Conservation (phyloP, 306 rosid genomes). For the Acacia confusa region DNA sequence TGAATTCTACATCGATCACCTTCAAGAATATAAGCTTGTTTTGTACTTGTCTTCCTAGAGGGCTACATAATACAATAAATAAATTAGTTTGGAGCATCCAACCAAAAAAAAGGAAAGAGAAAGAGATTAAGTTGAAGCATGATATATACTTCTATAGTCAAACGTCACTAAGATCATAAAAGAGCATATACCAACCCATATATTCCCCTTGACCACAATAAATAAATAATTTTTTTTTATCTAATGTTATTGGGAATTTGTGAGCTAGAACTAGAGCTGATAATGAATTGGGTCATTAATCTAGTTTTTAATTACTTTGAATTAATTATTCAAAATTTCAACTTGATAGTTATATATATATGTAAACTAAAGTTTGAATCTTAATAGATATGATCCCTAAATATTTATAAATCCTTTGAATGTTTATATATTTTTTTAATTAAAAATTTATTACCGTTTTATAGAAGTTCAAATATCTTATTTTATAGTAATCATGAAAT, state of each 20-base stretch:
- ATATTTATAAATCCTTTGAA: no score
- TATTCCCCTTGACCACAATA: not conserved
- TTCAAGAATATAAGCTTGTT: conserved; percentile 10
- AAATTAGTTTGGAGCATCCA: not conserved
- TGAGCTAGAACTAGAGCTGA: not conserved
- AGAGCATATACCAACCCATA: not conserved
- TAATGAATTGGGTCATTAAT: not conserved
- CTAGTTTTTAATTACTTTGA: not conserved
- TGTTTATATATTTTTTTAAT: no score
- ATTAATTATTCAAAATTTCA: not conserved
- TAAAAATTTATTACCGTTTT: no score
- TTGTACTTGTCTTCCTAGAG: not conserved
- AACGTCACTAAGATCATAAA: not conserved
- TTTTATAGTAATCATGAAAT: no score
- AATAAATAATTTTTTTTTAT: not conserved
- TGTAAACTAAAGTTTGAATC: not conserved
- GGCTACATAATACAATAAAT: conserved; percentile 2
- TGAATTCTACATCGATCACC: not conserved
- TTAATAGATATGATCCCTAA: not conserved
- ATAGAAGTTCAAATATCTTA: no score
- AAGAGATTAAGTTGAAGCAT: not conserved
- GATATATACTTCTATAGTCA: not conserved
- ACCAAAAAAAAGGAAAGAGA: not conserved
- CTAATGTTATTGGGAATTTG: not conserved
- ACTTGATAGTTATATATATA: not conserved